A percentile compares a stretch with the other conserved stretches of the same genome.
phyloP scores from a whole-genome alignment of 148 eudicot genomes.

The Silene uniflora region DNA sequence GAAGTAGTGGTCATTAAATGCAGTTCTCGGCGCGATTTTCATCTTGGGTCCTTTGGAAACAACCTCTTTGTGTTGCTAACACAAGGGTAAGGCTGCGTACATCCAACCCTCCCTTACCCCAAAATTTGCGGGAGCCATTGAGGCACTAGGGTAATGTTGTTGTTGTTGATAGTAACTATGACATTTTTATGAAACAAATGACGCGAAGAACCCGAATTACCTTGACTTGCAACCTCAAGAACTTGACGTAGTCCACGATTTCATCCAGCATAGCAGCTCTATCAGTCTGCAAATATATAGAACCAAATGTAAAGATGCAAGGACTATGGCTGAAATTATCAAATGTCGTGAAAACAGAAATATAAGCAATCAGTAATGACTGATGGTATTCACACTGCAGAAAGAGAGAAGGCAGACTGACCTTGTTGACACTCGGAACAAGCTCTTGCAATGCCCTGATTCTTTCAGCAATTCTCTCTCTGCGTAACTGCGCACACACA shows the following conservation, averaged over 20 bases:
- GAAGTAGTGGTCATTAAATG: too few relatives aligned
- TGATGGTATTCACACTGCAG: neutral
- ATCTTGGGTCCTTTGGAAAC: too few relatives aligned
- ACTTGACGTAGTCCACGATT: slow-evolving; percentile 67
- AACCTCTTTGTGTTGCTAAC: too few relatives aligned
- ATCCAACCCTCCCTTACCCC: too few relatives aligned
- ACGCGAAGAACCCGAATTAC: slow-evolving; percentile 24
- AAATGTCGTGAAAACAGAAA: neutral
- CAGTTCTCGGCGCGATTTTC: too few relatives aligned
- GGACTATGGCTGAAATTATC: neutral
- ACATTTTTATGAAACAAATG: neutral
- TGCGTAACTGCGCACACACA: slow-evolving; percentile 47
- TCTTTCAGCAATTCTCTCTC: slow-evolving; percentile 79
- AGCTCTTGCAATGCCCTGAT: slow-evolving; percentile 72
- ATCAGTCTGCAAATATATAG: slow-evolving; percentile 45
- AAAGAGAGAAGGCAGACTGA: slow-evolving; percentile 14
- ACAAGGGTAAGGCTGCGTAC: too few relatives aligned
- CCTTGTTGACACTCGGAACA: slow-evolving; percentile 84
- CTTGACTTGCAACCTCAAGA: slow-evolving; percentile 67
- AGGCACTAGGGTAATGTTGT: too few relatives aligned
- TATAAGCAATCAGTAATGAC: neutral
- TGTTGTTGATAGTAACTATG: neutral
- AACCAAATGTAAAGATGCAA: neutral
- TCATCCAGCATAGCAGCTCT: slow-evolving; percentile 76
- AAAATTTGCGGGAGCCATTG: too few relatives aligned